Base-by-base conservation (phyloP, 225 moss, liverwort and hornwort genomes). In the Anthoceros angustus region DNA sequence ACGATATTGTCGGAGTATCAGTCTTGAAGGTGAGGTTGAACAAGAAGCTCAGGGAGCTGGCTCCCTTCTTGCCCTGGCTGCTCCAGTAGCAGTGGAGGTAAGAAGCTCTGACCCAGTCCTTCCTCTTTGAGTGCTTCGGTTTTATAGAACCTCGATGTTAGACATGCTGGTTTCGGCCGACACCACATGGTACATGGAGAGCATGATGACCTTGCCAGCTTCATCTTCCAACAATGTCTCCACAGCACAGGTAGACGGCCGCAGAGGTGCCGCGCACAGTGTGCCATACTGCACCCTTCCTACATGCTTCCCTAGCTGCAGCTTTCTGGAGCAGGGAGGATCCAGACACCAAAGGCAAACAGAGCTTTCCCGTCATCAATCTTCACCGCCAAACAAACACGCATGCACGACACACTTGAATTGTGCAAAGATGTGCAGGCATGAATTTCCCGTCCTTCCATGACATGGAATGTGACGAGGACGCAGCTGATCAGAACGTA, bases 251-350 rank as follows among this genome's bases (percentile, higher is more conserved):
- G 75, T 71, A 16, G 71, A 71, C 71, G 71, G 67, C 38, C 71
- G 71, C 64, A 71, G 68, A n/a, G 75, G 64, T 43, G 62, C 43
- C 42, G 63, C 71, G 9, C 67, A 67, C 24, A 75, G 43, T 25
- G n/a, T 75, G 55, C 75, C 75, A 64, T 75, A 72, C 38, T 71
- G 40, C 16, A 75, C 75, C 23, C 68, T 71, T 9, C 68, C 75
- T 14, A 67, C 64, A 45, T 75, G 68, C 41, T 65, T 64, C 40
- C 67, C 67, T 14, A 75, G 61, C 1, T 64, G 62, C 10, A 75
- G 75, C 49, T 75, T 71, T 7, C 43, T 43, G 12, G 9, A 43
- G 43, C n/a, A n/a, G n/a, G n/a, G n/a, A n/a, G n/a, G n/a, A n/a
- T n/a, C n/a, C n/a, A n/a, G n/a, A n/a, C n/a, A n/a, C n/a, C n/a